Percentiles rank a stretch among this genome's conserved stretches.
Conservation (phyloP, 768 basidiomycete species). For the Hortiboletus flavorubellus region DNA sequence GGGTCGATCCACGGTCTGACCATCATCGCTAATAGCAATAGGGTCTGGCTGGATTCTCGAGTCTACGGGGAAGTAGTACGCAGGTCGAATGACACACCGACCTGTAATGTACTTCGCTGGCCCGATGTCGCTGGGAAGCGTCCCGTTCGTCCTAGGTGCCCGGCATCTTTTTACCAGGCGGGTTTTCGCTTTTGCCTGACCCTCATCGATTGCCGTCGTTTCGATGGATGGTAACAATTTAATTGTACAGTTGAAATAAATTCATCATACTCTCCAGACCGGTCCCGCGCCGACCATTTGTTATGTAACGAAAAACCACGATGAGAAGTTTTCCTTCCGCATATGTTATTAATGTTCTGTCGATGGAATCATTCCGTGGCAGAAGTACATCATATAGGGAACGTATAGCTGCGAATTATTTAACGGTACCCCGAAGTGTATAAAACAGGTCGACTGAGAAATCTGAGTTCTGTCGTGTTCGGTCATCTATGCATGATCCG, state of each 20-base stretch:
- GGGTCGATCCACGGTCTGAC: too few species aligned
- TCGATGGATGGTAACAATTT: neutral
- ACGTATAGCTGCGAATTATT: neutral
- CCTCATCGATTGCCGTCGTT: neutral
- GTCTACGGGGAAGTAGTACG: conserved; percentile 19
- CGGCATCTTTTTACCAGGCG: conserved; percentile 3
- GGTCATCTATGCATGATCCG: conserved; percentile 24
- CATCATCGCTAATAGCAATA: too few species aligned
- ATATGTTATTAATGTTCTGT: neutral
- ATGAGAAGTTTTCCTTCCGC: neutral
- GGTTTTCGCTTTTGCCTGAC: conserved; percentile 8
- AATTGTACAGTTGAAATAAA: neutral
- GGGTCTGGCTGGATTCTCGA: conserved; percentile 8
- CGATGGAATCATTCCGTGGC: neutral
- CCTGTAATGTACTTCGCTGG: conserved; percentile 33
- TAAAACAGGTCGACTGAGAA: neutral
- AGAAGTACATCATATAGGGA: neutral
- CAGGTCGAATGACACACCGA: conserved; percentile 15
- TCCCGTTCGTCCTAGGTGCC: conserved; percentile 17
- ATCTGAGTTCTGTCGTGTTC: neutral
- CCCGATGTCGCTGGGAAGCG: conserved; percentile 24
- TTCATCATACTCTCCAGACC: neutral
- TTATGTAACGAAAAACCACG: too few species aligned
- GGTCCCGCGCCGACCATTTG: neutral
- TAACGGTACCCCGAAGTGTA: neutral